phyloP scores from a whole-genome alignment of 2,329 filamentous ascomycete species.

The Huntiella moniliformis region DNA sequence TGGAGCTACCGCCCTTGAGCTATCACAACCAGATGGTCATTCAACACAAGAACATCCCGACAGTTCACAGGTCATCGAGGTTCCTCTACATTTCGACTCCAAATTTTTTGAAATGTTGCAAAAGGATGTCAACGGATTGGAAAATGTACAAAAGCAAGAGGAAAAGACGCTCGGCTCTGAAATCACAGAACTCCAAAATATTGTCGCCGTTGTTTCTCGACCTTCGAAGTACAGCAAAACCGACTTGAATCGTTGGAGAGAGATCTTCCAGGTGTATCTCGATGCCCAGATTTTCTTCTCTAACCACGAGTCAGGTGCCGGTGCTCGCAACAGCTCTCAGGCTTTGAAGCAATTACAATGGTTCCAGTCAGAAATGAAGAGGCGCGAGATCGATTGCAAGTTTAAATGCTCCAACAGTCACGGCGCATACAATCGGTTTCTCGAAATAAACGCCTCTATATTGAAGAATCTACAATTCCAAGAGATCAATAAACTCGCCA shows the following conservation, averaged over 20 bases:
- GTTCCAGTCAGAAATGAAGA: constrained; percentile 51
- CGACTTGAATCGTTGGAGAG: constrained; percentile 58
- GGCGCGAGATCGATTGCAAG: constrained; percentile 35
- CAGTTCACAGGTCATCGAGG: constrained; percentile 32
- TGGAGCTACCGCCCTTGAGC: neutral
- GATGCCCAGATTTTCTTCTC: constrained; percentile 71
- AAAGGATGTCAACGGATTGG: constrained; percentile 49
- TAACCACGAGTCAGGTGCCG: constrained; percentile 51
- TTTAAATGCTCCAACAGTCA: constrained; percentile 51
- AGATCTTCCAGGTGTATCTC: constrained; percentile 65
- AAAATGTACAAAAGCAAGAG: constrained; percentile 48
- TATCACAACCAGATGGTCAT: neutral
- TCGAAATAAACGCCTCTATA: constrained; percentile 55
- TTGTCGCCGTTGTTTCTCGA: constrained; percentile 44
- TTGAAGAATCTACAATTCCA: constrained; percentile 68
- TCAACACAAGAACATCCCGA: neutral
- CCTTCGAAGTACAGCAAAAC: constrained; percentile 42
- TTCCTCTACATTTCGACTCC: constrained; percentile 57
- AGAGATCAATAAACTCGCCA: constrained; percentile 61
- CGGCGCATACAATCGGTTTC: constrained; percentile 46
- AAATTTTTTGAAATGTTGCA: constrained; percentile 66
- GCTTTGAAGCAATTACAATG: constrained; percentile 50
- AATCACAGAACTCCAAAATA: constrained; percentile 43
- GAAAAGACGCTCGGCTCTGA: constrained; percentile 42
- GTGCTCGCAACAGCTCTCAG: constrained; percentile 42